Conservation (phyloP, 805 yeast genomes). For the Myxozyma mucilagina region DNA sequence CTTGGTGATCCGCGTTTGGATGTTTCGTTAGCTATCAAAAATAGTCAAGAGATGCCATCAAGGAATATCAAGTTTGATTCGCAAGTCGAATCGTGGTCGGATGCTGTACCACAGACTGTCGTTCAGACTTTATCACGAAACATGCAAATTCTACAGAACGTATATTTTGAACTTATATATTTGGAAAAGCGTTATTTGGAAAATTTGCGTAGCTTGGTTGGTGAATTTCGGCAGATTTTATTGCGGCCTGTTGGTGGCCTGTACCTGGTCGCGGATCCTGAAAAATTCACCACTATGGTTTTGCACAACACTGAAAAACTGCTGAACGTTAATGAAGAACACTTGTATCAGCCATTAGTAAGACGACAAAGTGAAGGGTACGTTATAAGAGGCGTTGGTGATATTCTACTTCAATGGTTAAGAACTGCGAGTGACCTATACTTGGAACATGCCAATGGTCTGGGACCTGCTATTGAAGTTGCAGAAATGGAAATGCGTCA, state of each 20-base stretch:
- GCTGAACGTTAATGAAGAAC: constrained; percentile 55
- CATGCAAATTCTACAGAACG: constrained; percentile 67
- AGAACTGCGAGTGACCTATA: constrained; percentile 56
- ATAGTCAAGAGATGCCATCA: constrained; percentile 9
- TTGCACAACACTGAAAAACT: constrained; percentile 58
- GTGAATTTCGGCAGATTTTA: constrained; percentile 50
- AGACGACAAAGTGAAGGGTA: constrained; percentile 61
- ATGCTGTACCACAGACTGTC: constrained; percentile 16
- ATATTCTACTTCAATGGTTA: constrained; percentile 65
- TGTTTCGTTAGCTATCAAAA: constrained; percentile 23
- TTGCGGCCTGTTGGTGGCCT: constrained; percentile 36
- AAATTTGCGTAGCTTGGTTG: constrained; percentile 64
- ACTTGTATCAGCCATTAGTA: constrained; percentile 58
- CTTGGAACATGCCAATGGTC: constrained; percentile 55
- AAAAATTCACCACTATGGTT: constrained; percentile 59
- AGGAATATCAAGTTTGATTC: not conserved
- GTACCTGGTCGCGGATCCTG: constrained; percentile 50
- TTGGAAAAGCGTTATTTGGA: constrained; percentile 72
- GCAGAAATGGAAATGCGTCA: constrained; percentile 48
- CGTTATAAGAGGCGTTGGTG: constrained; percentile 64
- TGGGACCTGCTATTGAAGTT: constrained; percentile 43
- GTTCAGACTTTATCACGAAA: constrained; percentile 27
- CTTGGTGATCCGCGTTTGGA: constrained; percentile 40
- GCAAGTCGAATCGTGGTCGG: constrained; percentile 11
- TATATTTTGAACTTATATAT: constrained; percentile 69